These are phyloP conservation scores for Pyrus bretschneideri DNA, from an alignment of 306 rosid genomes.

Conservation along the genomic window DNA sequence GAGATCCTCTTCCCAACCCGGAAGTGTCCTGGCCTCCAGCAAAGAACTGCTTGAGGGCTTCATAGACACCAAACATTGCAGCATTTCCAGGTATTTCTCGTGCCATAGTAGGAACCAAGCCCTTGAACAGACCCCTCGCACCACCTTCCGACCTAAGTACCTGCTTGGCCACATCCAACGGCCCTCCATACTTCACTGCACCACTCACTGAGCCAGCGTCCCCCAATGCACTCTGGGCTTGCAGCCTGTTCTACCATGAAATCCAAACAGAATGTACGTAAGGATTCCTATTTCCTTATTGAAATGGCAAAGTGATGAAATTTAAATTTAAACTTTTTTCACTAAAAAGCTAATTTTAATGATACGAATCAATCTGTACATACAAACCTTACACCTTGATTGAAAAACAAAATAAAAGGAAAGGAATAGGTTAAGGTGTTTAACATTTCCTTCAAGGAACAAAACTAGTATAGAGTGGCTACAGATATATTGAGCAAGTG, in stretches of 20 bases:
- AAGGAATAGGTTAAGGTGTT: background rate
- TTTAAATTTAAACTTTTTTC: background rate
- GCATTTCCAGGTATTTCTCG: slow-evolving; percentile 97
- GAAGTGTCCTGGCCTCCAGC: slow-evolving; percentile 89
- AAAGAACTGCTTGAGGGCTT: slow-evolving; percentile 54
- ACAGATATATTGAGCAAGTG: background rate
- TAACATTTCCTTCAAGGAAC: background rate
- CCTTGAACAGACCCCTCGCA: slow-evolving; percentile 76
- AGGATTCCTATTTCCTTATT: background rate
- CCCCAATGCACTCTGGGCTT: slow-evolving; percentile 84
- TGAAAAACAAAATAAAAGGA: background rate
- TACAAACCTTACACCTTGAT: background rate
- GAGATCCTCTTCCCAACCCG: slow-evolving; percentile 70
- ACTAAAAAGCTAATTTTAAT: background rate
- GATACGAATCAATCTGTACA: background rate
- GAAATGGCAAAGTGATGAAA: background rate
- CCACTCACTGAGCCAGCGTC: slow-evolving; percentile 42
- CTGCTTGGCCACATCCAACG: slow-evolving; percentile 83
- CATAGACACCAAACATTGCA: slow-evolving; percentile 87
- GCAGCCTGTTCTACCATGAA: slow-evolving; percentile 51
- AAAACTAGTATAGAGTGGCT: background rate
- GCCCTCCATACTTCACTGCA: slow-evolving; percentile 82
- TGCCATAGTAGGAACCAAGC: slow-evolving; percentile 79
- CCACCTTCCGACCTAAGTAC: slow-evolving; percentile 89
- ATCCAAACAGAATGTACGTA: background rate